Base-by-base conservation (phyloP, 371 early-diverging fungal species). In the Circinella umbellata region DNA sequence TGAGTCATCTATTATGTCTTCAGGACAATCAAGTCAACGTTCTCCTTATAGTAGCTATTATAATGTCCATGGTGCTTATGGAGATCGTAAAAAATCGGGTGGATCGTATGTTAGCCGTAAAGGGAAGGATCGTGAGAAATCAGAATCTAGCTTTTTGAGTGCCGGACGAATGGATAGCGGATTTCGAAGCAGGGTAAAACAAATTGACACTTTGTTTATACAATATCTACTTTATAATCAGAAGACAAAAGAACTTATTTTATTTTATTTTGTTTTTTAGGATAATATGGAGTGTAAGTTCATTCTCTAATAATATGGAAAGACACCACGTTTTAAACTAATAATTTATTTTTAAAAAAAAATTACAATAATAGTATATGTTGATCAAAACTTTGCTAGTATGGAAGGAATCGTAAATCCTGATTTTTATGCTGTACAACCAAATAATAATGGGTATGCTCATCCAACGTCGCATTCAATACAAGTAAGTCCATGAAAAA, bases 361-460 rank as follows among this genome's bases (percentile, higher is more conserved):
- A 13, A 57, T 36, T 66, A 11, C 47, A 47, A 47, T 47, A 47
- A 51, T 51, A 38, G 39, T 60, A 42, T 77, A 57, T 76, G 79
- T 83, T 48, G 79, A 86, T 63, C 76, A 81, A 67, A 76, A 83
- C 63, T 77, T 83, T 63, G 72, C 72, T 47, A 72, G 76, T 35
- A 80, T 87, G 82, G 81, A 87, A 51, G 87, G 82, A 13, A 87
- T 84, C 14, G 69, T 83, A 18, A 82, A 83, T n/a, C 67, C 75
- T 35, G 80, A 79, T 13, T 71, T 78, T 61, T 60, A 65, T 61
- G 15, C 42, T 53, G 53, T 57, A n/a, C 38, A 51, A n/a, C 51
- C 8, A 51, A 51, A n/a, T n/a, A 51, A 51, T n/a, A 51, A 51
- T n/a, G 61, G 35, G 47, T 63, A 20, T 37, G 57, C 36, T 49